Percentiles rank a stretch among this genome's conserved stretches.
Evolutionary conservation across 768 basidiomycete genomes (phyloP).

Genomic region (Suillus alpinus): DNA sequence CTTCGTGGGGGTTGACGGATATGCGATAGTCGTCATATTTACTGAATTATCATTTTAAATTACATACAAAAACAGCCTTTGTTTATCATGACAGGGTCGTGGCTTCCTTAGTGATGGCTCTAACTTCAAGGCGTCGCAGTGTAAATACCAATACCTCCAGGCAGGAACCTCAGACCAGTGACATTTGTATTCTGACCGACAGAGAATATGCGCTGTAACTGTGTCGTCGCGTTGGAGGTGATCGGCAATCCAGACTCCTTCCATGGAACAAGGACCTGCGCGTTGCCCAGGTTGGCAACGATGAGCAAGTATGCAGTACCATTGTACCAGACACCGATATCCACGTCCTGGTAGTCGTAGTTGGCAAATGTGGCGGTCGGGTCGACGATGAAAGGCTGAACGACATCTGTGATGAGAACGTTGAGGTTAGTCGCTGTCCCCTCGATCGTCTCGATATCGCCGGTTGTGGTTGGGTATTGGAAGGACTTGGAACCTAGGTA

Average conservation of each 20-base stretch:
- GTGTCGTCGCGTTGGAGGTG: conserved; percentile 12
- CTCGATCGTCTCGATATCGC: conserved; percentile 19
- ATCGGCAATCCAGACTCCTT: conserved; percentile 12
- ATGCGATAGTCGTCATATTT: no score
- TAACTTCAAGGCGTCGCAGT: conserved; percentile 9
- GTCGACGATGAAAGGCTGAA: conserved; percentile 22
- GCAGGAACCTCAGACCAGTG: conserved; percentile 17
- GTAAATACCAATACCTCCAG: conserved; percentile 22
- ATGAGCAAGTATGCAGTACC: conserved; percentile 20
- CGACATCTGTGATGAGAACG: not conserved
- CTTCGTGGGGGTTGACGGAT: no score
- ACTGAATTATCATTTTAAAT: no score
- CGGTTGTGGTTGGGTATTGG: conserved; percentile 22
- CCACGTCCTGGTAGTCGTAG: conserved; percentile 18
- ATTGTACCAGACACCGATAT: conserved; percentile 19
- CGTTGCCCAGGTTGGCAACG: conserved; percentile 9
- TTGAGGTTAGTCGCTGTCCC: conserved; percentile 11
- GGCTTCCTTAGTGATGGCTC: no score
- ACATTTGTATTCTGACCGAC: conserved; percentile 11
- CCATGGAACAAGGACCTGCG: conserved; percentile 13
- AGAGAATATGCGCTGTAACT: conserved; percentile 16
- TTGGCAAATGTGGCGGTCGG: conserved; percentile 6
- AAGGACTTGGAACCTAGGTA: conserved; percentile 25
- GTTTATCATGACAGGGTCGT: no score
- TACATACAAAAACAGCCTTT: no score